Percentiles rank a stretch among this genome's conserved stretches.
phyloP scores from a whole-genome alignment of 2,329 filamentous ascomycete genomes.

The Aureobasidium melanogenum region DNA sequence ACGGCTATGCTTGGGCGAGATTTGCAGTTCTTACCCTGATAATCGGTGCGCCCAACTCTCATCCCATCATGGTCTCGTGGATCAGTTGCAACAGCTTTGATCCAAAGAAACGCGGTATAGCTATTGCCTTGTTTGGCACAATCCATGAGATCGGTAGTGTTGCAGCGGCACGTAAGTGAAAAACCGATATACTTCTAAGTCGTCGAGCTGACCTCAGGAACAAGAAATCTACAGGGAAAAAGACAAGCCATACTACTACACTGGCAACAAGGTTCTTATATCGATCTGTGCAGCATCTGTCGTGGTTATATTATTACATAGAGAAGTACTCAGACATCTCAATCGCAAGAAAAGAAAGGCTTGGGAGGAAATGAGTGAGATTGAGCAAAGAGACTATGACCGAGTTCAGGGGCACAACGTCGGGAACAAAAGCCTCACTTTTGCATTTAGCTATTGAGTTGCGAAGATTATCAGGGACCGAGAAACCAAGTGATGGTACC shows the following conservation, averaged over 20 bases:
- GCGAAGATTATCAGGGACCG: neutral
- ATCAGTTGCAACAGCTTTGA: conserved; percentile 42
- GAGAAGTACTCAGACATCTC: conserved; percentile 34
- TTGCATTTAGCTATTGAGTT: neutral
- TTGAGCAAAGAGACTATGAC: conserved; percentile 40
- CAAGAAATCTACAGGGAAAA: conserved; percentile 41
- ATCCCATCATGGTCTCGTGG: conserved; percentile 46
- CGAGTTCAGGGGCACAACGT: conserved; percentile 23
- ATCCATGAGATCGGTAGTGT: conserved; percentile 40
- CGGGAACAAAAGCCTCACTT: conserved; percentile 1
- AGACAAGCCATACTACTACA: conserved; percentile 49
- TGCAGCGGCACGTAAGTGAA: conserved; percentile 16
- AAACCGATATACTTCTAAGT: too few species aligned
- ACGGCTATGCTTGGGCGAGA: conserved; percentile 43
- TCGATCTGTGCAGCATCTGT: conserved; percentile 43
- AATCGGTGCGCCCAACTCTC: conserved; percentile 42
- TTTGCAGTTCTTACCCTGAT: conserved; percentile 21
- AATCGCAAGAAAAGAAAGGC: conserved; percentile 41
- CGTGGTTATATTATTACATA: conserved; percentile 41
- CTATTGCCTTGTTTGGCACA: conserved; percentile 41
- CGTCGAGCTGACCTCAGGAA: neutral
- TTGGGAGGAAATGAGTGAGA: conserved; percentile 39
- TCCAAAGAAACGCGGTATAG: conserved; percentile 41
- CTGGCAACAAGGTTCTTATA: conserved; percentile 50
- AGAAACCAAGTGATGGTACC: neutral